A percentile compares a stretch with the other conserved stretches of the same genome.
Conservation (phyloP, 345 rosid genomes). For the Bruguiera sexangula region DNA sequence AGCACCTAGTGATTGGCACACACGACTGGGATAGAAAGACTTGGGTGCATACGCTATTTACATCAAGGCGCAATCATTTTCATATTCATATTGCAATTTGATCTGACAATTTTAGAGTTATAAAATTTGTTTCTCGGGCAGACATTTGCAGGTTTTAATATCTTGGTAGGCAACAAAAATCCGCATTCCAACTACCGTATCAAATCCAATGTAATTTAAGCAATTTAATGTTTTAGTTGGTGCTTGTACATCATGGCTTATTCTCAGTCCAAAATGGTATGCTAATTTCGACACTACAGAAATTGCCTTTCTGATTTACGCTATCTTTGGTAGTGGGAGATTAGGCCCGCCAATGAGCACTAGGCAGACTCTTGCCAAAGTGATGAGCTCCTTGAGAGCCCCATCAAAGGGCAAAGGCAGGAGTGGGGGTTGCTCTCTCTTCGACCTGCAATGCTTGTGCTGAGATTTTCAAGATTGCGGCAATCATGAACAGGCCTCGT, state of each 20-base stretch:
- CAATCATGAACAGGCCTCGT: conserved; percentile 46
- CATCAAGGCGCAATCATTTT: no score
- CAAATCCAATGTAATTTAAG: no score
- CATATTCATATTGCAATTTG: no score
- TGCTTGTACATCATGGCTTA: no score
- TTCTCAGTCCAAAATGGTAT: not conserved
- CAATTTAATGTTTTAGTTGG: no score
- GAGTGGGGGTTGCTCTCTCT: conserved; percentile 22
- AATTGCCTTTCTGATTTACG: not conserved
- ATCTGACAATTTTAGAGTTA: no score
- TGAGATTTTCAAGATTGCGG: conserved; percentile 55
- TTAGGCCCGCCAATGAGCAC: conserved; percentile 15
- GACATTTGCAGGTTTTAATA: no score
- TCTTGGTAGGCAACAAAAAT: no score
- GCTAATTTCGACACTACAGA: not conserved
- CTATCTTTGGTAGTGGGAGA: not conserved
- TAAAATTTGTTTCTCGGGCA: no score
- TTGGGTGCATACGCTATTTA: no score
- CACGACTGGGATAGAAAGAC: not conserved
- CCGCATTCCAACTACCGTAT: not conserved
- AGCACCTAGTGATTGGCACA: not conserved
- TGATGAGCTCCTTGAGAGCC: conserved; percentile 43
- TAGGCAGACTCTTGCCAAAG: conserved; percentile 38
- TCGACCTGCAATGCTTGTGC: conserved; percentile 35
- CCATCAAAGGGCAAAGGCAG: conserved; percentile 26